phyloP scores from a whole-genome alignment of 1,139 yeast species.

The Schizosaccharomyces versatilis region DNA sequence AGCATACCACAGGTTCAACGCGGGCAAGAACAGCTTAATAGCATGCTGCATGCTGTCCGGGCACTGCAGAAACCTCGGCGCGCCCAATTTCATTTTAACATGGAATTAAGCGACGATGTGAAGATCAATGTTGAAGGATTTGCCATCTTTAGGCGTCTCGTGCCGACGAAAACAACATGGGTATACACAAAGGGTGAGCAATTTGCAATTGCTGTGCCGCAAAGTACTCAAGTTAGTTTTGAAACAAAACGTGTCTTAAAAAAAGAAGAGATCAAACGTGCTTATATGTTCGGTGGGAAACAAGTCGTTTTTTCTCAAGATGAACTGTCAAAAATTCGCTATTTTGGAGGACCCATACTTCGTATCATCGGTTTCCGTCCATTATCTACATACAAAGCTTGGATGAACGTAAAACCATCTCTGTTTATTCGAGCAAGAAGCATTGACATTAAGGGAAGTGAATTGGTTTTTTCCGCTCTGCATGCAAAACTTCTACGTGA shows the following conservation, averaged over 20 bases:
- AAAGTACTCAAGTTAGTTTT: conserved; percentile 23
- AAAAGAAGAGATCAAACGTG: conserved; percentile 21
- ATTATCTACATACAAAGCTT: conserved; percentile 15
- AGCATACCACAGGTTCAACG: conserved; percentile 6
- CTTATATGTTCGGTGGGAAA: conserved; percentile 28
- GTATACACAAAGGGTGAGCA: conserved; percentile 33
- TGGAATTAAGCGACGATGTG: conserved; percentile 29
- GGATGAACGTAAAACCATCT: conserved; percentile 33
- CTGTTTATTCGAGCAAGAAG: conserved; percentile 40
- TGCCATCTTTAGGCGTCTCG: conserved; percentile 36
- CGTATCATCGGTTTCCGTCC: conserved; percentile 51
- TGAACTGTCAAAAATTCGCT: conserved; percentile 19
- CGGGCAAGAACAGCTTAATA: conserved; percentile 15
- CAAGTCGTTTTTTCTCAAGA: conserved; percentile 23
- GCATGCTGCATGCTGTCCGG: conserved; percentile 30
- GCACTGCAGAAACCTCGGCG: conserved; percentile 41
- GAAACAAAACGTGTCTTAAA: conserved; percentile 26
- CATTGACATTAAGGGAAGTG: conserved; percentile 38
- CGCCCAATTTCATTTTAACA: conserved; percentile 38
- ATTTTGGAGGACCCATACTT: conserved; percentile 24
- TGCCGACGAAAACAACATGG: conserved; percentile 24
- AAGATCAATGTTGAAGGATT: conserved; percentile 54
- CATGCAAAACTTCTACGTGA: conserved; percentile 36
- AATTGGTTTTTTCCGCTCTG: conserved; percentile 42
- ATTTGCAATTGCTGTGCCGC: conserved; percentile 32